These are phyloP conservation scores for Cruciata laevipes DNA, from an alignment of 257 asterid genomes.

Conservation along the genomic window DNA sequence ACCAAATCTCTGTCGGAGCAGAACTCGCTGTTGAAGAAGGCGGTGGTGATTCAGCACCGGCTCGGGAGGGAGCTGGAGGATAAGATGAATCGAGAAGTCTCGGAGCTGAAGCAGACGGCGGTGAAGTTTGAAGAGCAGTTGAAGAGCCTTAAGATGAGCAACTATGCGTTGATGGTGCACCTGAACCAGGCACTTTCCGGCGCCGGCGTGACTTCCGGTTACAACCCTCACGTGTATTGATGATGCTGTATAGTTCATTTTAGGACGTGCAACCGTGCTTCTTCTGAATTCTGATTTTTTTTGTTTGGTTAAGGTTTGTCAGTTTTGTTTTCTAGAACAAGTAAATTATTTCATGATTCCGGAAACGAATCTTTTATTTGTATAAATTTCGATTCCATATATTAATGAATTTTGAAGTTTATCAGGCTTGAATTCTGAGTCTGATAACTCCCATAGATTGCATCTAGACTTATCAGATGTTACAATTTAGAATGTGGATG, in stretches of 20 bases:
- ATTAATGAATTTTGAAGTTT: background rate
- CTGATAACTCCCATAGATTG: too few relatives aligned
- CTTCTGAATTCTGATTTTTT: background rate
- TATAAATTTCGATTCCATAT: background rate
- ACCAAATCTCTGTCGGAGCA: background rate
- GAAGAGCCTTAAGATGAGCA: background rate
- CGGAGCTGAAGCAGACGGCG: background rate
- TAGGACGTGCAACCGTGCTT: too few relatives aligned
- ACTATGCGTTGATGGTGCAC: background rate
- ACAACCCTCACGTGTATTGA: background rate
- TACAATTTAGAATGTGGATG: too few relatives aligned
- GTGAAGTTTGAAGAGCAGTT: background rate
- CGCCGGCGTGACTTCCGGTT: background rate
- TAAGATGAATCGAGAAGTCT: background rate
- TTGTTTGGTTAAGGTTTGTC: too few relatives aligned
- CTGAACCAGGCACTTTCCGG: background rate
- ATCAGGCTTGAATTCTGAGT: background rate
- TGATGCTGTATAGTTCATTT: too few relatives aligned
- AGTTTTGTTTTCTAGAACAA: too few relatives aligned
- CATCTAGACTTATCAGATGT: too few relatives aligned
- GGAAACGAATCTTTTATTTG: too few relatives aligned
- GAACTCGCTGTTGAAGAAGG: background rate
- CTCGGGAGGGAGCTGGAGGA: background rate
- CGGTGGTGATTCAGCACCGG: background rate
- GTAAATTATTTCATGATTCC: too few relatives aligned